phyloP scores from a whole-genome alignment of 805 yeast species.

The Zygotorulaspora chibaensis region DNA sequence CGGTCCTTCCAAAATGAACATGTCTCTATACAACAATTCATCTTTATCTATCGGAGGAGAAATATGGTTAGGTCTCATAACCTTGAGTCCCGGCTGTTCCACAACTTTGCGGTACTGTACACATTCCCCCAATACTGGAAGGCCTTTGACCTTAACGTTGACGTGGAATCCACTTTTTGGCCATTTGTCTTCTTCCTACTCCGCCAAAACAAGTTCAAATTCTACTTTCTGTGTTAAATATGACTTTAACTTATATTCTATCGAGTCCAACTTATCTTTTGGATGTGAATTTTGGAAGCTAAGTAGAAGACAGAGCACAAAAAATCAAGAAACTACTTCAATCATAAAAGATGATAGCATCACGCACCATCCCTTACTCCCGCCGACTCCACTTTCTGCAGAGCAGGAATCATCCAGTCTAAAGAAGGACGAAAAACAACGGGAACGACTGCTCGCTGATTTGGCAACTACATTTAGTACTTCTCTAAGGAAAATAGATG shows the following conservation, averaged over 20 bases:
- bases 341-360: constrained; percentile 6
- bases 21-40: constrained; percentile 53
- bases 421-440: constrained; percentile 7
- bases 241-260: constrained; percentile 87
- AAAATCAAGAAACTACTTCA: constrained; percentile 8
- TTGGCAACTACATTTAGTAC: constrained; percentile 32
- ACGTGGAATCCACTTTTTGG: constrained; percentile 89
- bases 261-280: constrained; percentile 76
- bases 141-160: constrained; percentile 83
- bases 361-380: constrained; percentile 19
- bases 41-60: constrained; percentile 77
- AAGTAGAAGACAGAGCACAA: constrained; percentile 19
- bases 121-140: constrained; percentile 78
- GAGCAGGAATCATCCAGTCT: not conserved
- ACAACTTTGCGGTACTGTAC: constrained; percentile 83
- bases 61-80: constrained; percentile 77
- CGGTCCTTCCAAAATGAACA: constrained; percentile 37
- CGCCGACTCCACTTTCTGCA: constrained; percentile 4
- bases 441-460: constrained; percentile 24
- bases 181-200: constrained; percentile 79
- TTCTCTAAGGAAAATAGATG: constrained; percentile 29
- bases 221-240: constrained; percentile 79
- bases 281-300: constrained; percentile 82
- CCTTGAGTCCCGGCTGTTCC: constrained; percentile 86
- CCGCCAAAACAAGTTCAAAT: constrained; percentile 70